Evolutionary conservation across 495 filamentous ascomycete species (phyloP).

Genomic region (Sordaria brevicollis): DNA sequence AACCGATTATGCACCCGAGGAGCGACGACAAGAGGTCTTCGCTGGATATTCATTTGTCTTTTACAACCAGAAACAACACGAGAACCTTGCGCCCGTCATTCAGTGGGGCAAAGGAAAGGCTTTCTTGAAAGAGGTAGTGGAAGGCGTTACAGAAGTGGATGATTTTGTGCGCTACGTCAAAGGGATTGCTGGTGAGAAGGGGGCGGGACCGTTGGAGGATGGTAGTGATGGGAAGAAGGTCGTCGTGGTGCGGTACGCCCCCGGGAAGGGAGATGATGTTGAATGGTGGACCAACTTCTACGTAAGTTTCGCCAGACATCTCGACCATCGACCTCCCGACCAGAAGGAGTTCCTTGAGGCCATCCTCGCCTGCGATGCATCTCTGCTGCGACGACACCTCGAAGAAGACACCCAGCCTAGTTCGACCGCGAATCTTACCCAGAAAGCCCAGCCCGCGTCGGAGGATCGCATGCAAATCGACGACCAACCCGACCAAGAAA

Average conservation of each 20-base stretch:
- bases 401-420: constrained; percentile 23
- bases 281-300: constrained; percentile 64
- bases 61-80: constrained; percentile 66
- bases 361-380: constrained; percentile 69
- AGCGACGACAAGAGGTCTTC: constrained; percentile 59
- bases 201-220: constrained; percentile 49
- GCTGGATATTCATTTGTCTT: constrained; percentile 86
- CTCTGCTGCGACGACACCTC: constrained; percentile 54
- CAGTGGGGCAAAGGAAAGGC: constrained; percentile 77
- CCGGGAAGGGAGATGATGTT: constrained; percentile 45
- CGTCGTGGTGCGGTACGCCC: constrained; percentile 66
- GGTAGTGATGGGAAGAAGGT: constrained; percentile 57
- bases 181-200: constrained; percentile 62
- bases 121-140: constrained; percentile 48
- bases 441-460: not conserved
- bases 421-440: not conserved
- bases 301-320: constrained; percentile 51
- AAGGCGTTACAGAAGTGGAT: constrained; percentile 58
- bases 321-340: constrained; percentile 74
- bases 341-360: constrained; percentile 91
- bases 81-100: constrained; percentile 62
- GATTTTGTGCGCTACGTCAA: constrained; percentile 74
- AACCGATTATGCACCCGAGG: constrained; percentile 58
- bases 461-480: constrained; percentile 24
- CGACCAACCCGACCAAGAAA: constrained; percentile 11